Conservation (phyloP, 176 grass and related monocot species). For the Pontederia crassipes region DNA sequence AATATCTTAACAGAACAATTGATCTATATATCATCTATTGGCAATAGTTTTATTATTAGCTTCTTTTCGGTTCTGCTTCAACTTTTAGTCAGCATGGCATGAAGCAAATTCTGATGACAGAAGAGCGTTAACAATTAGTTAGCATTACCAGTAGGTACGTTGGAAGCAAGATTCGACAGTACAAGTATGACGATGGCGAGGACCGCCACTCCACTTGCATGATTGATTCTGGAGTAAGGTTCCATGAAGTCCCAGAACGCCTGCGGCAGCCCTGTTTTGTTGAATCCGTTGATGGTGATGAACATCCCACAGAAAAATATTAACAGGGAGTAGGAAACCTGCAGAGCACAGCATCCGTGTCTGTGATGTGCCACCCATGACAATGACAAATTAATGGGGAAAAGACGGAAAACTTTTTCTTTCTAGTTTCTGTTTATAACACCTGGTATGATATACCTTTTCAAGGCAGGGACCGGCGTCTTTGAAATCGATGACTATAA, state of each 20-base stretch:
- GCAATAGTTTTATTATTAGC: too few species aligned
- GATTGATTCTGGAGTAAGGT: slow-evolving; percentile 52
- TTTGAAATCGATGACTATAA: slow-evolving; percentile 90
- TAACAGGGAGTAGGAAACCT: slow-evolving; percentile 82
- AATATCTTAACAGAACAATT: too few species aligned
- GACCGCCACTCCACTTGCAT: slow-evolving; percentile 24
- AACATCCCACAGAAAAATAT: slow-evolving; percentile 98
- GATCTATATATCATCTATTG: too few species aligned
- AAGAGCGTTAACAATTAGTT: background rate
- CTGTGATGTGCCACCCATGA: too few species aligned
- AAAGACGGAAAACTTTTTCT: background rate
- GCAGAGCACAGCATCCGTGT: slow-evolving; percentile 8
- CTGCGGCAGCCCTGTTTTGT: slow-evolving; percentile 77
- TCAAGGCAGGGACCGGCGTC: slow-evolving; percentile 78
- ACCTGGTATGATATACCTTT: slow-evolving; percentile 33
- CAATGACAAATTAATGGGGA: background rate
- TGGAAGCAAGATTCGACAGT: slow-evolving; percentile 83
- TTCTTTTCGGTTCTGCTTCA: too few species aligned
- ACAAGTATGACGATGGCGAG: slow-evolving; percentile 59
- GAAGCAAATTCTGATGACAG: too few species aligned
- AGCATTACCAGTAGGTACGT: slow-evolving; percentile 62
- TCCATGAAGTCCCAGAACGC: slow-evolving; percentile 75
- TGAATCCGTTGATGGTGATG: slow-evolving; percentile 87
- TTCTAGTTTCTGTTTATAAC: too few species aligned
- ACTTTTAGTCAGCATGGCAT: too few species aligned